phyloP scores from a whole-genome alignment of 1,139 yeast species.

The Maudiozyma humilis region DNA sequence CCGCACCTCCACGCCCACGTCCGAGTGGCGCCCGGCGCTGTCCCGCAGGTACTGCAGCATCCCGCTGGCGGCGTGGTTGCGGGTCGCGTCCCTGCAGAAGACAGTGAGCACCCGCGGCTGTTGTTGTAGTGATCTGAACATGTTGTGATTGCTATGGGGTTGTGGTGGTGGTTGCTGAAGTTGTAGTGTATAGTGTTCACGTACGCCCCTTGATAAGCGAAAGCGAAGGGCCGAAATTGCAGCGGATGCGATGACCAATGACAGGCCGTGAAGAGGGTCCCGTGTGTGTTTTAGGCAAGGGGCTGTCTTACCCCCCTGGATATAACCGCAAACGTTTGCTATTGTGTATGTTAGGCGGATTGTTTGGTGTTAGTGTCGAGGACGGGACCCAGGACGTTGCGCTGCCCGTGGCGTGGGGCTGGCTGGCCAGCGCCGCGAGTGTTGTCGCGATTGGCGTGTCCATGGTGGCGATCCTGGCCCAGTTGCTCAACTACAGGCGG shows the following conservation, averaged over 20 bases:
- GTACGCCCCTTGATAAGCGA: too few species aligned
- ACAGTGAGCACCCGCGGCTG: slow-evolving; percentile 24
- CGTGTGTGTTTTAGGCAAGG: too few species aligned
- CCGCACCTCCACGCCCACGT: slow-evolving; percentile 18
- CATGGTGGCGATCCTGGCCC: slow-evolving; percentile 41
- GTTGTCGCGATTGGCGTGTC: slow-evolving; percentile 31
- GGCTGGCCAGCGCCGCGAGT: background rate
- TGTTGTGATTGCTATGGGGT: background rate
- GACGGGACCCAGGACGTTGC: too few species aligned
- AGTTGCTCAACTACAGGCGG: slow-evolving; percentile 66
- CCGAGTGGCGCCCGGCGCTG: slow-evolving; percentile 11
- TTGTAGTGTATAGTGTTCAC: too few species aligned
- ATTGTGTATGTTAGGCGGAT: too few species aligned
- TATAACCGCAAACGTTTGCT: too few species aligned
- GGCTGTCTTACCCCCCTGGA: too few species aligned
- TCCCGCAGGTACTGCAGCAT: slow-evolving; percentile 16
- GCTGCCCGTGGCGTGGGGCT: background rate
- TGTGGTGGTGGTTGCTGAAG: background rate
- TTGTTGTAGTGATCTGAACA: slow-evolving; percentile 23
- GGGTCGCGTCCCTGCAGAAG: slow-evolving; percentile 17
- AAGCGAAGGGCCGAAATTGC: background rate
- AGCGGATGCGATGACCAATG: background rate
- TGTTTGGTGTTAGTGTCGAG: too few species aligned
- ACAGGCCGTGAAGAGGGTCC: background rate
- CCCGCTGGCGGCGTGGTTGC: background rate